Evolutionary conservation across 208 protist genomes (phyloP).

Genomic region (Zelonia costaricensis): DNA sequence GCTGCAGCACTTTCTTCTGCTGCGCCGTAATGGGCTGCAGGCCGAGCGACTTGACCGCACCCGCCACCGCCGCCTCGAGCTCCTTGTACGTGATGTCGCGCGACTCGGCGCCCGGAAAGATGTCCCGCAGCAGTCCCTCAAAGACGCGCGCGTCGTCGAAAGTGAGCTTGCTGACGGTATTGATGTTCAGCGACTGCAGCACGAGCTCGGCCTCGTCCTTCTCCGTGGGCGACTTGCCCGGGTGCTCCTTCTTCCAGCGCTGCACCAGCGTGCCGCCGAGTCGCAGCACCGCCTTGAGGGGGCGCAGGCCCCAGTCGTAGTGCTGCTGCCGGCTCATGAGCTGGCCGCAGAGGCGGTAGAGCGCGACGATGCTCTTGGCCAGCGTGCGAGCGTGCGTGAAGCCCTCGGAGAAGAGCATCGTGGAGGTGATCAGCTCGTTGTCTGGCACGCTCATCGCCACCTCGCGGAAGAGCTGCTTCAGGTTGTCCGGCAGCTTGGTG

Average conservation of each 20-base stretch:
- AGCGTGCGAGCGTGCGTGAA: constrained; percentile 87
- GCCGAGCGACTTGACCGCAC: constrained; percentile 56
- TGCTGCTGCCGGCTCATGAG: constrained; percentile 97
- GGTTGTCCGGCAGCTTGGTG: constrained; percentile 98
- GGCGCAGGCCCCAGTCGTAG: constrained; percentile 98
- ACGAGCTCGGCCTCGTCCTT: constrained; percentile 91
- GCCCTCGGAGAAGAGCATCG: constrained; percentile 91
- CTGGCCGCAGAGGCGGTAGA: constrained; percentile 95
- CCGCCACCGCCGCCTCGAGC: constrained; percentile 79
- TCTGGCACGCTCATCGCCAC: constrained; percentile 98
- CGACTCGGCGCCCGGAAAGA: constrained; percentile 79
- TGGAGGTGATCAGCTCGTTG: constrained; percentile 95
- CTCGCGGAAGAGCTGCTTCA: constrained; percentile 98
- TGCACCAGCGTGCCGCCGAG: constrained; percentile 89
- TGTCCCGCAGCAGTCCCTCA: constrained; percentile 87
- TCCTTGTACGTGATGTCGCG: constrained; percentile 79
- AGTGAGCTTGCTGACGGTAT: constrained; percentile 98
- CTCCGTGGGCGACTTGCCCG: constrained; percentile 71
- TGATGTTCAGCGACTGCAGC: constrained; percentile 95
- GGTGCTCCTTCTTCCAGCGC: constrained; percentile 66
- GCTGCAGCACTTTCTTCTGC: constrained; percentile 92
- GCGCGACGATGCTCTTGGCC: constrained; percentile 89
- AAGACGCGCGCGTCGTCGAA: constrained; percentile 97
- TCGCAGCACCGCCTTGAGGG: constrained; percentile 96
- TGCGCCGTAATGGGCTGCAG: constrained; percentile 74